Conservation (phyloP, 805 yeast genomes). For the Yamadazyma sp. region DNA sequence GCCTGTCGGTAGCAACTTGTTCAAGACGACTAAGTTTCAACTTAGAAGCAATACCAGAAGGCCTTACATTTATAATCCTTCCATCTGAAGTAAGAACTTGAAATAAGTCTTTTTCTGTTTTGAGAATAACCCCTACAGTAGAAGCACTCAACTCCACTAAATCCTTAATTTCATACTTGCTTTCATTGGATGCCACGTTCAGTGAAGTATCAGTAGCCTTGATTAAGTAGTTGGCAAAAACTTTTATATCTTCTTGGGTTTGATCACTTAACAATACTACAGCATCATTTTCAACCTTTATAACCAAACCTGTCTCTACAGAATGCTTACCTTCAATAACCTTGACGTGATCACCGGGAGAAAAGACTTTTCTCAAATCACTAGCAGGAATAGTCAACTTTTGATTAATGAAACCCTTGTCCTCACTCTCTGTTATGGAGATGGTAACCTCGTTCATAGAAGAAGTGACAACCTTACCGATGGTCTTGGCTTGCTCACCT, state of each 20-base stretch:
- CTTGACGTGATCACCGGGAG: slow-evolving; percentile 92
- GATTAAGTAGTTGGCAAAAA: slow-evolving; percentile 86
- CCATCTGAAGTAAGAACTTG: slow-evolving; percentile 83
- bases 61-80: slow-evolving; percentile 64
- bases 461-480: slow-evolving; percentile 74
- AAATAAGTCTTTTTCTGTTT: slow-evolving; percentile 85
- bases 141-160: slow-evolving; percentile 85
- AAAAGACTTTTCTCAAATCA: slow-evolving; percentile 80
- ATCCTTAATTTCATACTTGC: slow-evolving; percentile 84
- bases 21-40: slow-evolving; percentile 63
- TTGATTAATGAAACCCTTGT: slow-evolving; percentile 52
- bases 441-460: slow-evolving; percentile 55
- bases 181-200: slow-evolving; percentile 57
- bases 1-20: slow-evolving; percentile 80
- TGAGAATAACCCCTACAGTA: slow-evolving; percentile 83
- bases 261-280: slow-evolving; percentile 90
- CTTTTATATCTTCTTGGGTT: slow-evolving; percentile 83
- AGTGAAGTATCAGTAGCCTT: slow-evolving; percentile 85
- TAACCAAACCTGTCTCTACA: slow-evolving; percentile 94
- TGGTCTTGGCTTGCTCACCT: slow-evolving; percentile 92
- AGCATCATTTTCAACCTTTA: slow-evolving; percentile 75
- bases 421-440: slow-evolving; percentile 53
- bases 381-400: slow-evolving; percentile 78
- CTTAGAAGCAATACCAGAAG: slow-evolving; percentile 80
- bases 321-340: slow-evolving; percentile 87